phyloP scores from a whole-genome alignment of 2,329 filamentous ascomycete genomes.

The Aspergillus brunneoviolaceus region DNA sequence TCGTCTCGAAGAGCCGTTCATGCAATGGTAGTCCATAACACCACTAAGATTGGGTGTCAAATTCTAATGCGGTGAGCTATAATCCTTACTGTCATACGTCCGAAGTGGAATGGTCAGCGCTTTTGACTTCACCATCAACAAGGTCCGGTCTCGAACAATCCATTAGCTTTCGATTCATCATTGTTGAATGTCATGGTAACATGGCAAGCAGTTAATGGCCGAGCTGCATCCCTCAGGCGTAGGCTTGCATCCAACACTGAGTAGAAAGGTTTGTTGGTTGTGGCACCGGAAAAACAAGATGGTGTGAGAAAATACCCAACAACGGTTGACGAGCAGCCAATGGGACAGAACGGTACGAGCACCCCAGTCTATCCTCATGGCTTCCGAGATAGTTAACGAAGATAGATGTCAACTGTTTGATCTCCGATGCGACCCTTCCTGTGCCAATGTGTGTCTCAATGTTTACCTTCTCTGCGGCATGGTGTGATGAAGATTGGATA shows the following conservation, averaged over 20 bases:
- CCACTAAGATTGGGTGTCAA: not conserved
- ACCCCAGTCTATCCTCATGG: not conserved
- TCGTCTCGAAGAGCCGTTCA: not conserved
- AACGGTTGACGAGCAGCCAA: not conserved
- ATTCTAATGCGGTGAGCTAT: not conserved
- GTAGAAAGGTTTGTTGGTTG: not conserved
- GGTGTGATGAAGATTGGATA: not conserved
- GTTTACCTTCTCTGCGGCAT: not conserved
- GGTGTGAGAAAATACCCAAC: not conserved
- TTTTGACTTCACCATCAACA: not conserved
- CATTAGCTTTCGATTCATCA: not conserved
- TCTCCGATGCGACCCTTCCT: not conserved
- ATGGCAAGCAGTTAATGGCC: not conserved
- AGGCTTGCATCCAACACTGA: not conserved
- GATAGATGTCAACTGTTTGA: not conserved
- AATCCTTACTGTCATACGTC: not conserved
- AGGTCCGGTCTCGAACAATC: not conserved
- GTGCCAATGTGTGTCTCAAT: not conserved
- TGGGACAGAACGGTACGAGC: not conserved
- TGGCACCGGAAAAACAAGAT: not conserved
- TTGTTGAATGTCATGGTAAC: not conserved
- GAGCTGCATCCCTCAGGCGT: not conserved
- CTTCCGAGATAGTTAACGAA: not conserved
- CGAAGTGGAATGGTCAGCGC: not conserved
- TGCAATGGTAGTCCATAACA: not conserved